Conservation (phyloP, 108 stramenopile species). For the Skeletonema costatum region DNA sequence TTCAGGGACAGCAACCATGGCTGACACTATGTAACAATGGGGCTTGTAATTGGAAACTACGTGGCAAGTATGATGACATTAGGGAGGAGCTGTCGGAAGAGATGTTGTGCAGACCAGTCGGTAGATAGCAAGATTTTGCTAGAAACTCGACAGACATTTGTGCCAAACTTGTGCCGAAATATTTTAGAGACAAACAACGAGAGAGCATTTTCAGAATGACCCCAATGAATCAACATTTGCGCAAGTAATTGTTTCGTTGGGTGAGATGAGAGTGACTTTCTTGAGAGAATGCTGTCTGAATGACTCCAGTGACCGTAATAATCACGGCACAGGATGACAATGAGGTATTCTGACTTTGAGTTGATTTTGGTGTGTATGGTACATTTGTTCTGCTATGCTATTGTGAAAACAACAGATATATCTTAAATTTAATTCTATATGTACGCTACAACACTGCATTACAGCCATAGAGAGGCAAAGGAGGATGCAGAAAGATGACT, state of each 20-base stretch:
- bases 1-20: constrained; percentile 41
- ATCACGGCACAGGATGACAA: background rate
- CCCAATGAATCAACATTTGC: background rate
- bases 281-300: background rate
- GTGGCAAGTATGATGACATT: constrained; percentile 79
- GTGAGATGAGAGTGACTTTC: background rate
- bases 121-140: background rate
- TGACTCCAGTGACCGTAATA: background rate
- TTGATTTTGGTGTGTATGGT: background rate
- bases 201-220: background rate
- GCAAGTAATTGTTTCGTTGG: background rate
- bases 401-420: background rate
- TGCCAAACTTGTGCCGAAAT: background rate
- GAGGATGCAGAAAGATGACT: background rate
- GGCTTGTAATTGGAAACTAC: constrained; percentile 80
- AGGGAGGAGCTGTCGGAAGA: constrained; percentile 38
- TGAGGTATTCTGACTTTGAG: background rate
- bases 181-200: background rate
- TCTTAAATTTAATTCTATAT: background rate
- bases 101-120: background rate
- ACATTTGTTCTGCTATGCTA: background rate
- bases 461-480: background rate
- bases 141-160: background rate
- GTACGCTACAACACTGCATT: background rate
- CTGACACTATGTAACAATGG: constrained; percentile 75